Evolutionary conservation across 345 rosid genomes (phyloP).

Genomic region (Microthlaspi erraticum): DNA sequence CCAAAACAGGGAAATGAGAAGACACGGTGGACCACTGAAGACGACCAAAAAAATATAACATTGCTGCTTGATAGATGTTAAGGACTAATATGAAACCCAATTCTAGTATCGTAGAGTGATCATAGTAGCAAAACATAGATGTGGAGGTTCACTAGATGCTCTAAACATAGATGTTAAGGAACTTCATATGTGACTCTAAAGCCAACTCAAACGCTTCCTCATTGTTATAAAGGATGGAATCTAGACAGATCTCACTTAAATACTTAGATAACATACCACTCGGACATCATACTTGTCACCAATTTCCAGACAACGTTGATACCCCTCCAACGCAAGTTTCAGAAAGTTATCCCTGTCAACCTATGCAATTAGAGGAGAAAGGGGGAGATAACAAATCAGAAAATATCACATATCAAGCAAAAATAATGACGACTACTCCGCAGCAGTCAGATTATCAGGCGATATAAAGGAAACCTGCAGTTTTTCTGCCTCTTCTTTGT

Average conservation of each 20-base stretch:
- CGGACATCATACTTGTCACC: conserved; percentile 93
- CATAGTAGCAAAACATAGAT: not conserved
- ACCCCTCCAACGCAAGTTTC: conserved; percentile 87
- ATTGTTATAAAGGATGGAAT: conserved; percentile 6
- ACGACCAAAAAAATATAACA: not conserved
- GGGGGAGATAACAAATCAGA: conserved; percentile 26
- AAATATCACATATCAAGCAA: conserved; percentile 18
- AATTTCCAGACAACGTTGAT: conserved; percentile 79
- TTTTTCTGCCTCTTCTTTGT: conserved; percentile 85
- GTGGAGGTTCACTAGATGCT: conserved; percentile 19
- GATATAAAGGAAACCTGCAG: conserved; percentile 58
- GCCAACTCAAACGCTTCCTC: conserved; percentile 17
- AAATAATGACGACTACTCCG: conserved; percentile 10
- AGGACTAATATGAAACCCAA: conserved; percentile 16
- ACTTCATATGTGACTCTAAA: conserved; percentile 14
- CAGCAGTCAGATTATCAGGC: conserved; percentile 21
- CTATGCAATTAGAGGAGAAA: conserved; percentile 48
- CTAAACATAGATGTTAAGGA: not conserved
- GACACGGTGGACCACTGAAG: not conserved
- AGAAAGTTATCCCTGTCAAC: conserved; percentile 93
- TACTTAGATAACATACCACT: conserved; percentile 65
- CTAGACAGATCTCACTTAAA: conserved; percentile 18
- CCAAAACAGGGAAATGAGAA: conserved; percentile 24
- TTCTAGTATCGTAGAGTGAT: conserved; percentile 8
- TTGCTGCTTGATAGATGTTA: not conserved